These are phyloP conservation scores for Acer negundo DNA, from an alignment of 345 rosid genomes.

Conservation along the genomic window DNA sequence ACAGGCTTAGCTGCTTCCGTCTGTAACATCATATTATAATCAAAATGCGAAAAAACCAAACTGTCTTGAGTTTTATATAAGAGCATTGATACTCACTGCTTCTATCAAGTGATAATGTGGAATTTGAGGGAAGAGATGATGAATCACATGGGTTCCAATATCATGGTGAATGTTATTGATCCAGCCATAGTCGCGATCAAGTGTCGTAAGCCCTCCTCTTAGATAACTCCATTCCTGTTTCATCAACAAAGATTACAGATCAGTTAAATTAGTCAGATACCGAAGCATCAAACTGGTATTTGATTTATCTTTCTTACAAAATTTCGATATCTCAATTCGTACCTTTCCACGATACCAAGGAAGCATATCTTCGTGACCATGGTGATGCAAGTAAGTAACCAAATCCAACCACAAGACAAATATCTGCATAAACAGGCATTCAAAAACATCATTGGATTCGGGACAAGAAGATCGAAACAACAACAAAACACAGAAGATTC, in stretches of 20 bases:
- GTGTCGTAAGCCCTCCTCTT: conserved; percentile 91
- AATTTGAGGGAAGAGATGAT: conserved; percentile 95
- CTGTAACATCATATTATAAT: conserved; percentile 27
- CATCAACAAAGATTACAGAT: not conserved
- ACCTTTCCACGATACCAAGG: conserved; percentile 98
- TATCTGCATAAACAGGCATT: conserved; percentile 34
- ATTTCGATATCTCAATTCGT: not conserved
- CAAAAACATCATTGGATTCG: not conserved
- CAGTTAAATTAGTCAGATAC: no score
- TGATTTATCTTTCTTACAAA: not conserved
- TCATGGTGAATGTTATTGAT: conserved; percentile 93
- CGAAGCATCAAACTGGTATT: no score
- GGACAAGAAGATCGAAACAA: conserved; percentile 5
- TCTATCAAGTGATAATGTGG: conserved; percentile 90
- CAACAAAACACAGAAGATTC: not conserved
- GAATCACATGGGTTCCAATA: conserved; percentile 93
- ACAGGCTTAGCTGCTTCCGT: conserved; percentile 90
- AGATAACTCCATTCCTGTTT: conserved; percentile 88
- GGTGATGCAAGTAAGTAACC: conserved; percentile 91
- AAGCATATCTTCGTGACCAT: conserved; percentile 77
- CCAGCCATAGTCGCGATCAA: conserved; percentile 86
- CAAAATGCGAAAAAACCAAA: not conserved
- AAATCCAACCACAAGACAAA: conserved; percentile 84
- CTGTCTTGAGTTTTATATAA: not conserved
- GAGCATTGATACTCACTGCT: conserved; percentile 54